A percentile compares a stretch with the other conserved stretches of the same genome.
Conservation (phyloP, 345 rosid species). For the Limnanthes douglasii region DNA sequence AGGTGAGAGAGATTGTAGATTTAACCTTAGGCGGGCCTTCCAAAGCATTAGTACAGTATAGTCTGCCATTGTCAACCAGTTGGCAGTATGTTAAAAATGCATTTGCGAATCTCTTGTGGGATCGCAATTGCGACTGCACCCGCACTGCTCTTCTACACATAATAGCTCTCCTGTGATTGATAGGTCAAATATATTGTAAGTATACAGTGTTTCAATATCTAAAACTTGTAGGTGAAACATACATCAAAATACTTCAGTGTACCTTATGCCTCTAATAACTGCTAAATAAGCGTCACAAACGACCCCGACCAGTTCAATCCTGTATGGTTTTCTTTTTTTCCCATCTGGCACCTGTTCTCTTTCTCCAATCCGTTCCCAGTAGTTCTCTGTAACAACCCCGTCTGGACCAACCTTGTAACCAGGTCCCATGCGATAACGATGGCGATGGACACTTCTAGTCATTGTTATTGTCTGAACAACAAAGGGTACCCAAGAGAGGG, state of each 20-base stretch:
- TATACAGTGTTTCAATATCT: neutral
- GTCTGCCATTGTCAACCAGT: conserved; percentile 74
- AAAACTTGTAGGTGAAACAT: no score
- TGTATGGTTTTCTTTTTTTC: conserved; percentile 57
- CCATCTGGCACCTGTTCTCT: conserved; percentile 32
- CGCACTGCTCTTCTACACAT: conserved; percentile 84
- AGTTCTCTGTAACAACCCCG: conserved; percentile 58
- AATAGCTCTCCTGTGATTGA: conserved; percentile 70
- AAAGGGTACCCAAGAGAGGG: conserved; percentile 84
- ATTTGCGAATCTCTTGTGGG: conserved; percentile 84
- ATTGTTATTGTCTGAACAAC: conserved; percentile 79
- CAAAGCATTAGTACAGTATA: conserved; percentile 65
- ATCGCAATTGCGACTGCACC: conserved; percentile 69
- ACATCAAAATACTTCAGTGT: neutral
- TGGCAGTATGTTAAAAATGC: conserved; percentile 68
- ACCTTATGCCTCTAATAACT: conserved; percentile 91
- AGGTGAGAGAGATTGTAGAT: no score
- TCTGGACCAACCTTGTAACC: conserved; percentile 53
- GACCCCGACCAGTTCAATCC: conserved; percentile 90
- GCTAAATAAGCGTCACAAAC: conserved; percentile 93
- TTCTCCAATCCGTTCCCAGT: conserved; percentile 67
- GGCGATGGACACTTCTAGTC: conserved; percentile 80
- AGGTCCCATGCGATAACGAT: conserved; percentile 72
- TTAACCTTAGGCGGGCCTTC: conserved; percentile 77
- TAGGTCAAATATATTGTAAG: neutral